Evolutionary conservation across 345 rosid species (phyloP).

Genomic region (Angophora floribunda): DNA sequence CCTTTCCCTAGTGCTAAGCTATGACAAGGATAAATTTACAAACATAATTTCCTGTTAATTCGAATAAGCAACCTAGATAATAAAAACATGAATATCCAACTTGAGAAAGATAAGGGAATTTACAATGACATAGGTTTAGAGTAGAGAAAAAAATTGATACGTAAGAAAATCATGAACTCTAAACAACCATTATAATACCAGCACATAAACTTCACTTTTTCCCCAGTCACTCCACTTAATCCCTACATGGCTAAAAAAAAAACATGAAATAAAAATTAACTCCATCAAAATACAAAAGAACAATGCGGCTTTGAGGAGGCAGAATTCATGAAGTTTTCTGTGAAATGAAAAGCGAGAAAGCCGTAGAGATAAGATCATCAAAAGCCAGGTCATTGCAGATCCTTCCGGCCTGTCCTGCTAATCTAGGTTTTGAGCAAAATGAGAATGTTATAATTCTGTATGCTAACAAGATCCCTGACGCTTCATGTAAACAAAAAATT

Average conservation of each 20-base stretch:
- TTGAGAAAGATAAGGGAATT: too few species aligned
- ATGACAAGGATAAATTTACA: too few species aligned
- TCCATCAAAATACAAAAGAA: neutral
- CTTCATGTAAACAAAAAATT: neutral
- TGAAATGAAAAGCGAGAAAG: neutral
- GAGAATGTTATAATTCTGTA: neutral
- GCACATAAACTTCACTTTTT: neutral
- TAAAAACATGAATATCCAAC: too few species aligned
- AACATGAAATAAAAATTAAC: neutral
- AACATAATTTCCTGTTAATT: too few species aligned
- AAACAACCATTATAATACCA: too few species aligned
- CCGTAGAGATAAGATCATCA: fast-evolving
- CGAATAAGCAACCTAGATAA: too few species aligned
- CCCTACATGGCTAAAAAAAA: neutral
- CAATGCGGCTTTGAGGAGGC: fast-evolving
- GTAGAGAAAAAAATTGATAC: too few species aligned
- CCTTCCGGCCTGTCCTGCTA: neutral
- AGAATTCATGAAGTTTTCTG: neutral
- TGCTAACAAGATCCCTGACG: neutral
- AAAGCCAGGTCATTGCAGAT: neutral
- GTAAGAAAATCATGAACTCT: neutral
- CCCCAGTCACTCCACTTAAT: neutral
- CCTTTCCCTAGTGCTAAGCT: too few species aligned
- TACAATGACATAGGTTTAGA: too few species aligned
- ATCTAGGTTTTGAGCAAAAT: neutral